phyloP scores from a whole-genome alignment of 148 eudicot species.

The Arbutus unedo region DNA sequence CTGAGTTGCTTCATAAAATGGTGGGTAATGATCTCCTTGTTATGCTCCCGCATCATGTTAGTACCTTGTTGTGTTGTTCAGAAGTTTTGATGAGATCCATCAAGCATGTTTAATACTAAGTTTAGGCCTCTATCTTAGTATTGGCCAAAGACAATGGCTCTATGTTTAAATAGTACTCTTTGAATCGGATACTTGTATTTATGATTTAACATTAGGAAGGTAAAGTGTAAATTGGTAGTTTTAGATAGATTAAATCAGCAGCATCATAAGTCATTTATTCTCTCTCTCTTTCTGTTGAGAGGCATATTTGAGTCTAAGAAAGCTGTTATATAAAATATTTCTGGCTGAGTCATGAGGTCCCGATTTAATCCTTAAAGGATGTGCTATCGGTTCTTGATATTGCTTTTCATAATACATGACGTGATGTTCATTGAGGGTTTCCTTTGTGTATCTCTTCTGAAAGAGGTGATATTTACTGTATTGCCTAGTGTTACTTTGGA shows the following conservation, averaged over 20 bases:
- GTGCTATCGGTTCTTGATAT: no score
- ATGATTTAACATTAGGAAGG: not conserved
- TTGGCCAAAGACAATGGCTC: not conserved
- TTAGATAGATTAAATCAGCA: not conserved
- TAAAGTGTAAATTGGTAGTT: not conserved
- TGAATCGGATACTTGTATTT: not conserved
- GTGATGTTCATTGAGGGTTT: no score
- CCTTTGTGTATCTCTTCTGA: no score
- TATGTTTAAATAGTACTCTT: not conserved
- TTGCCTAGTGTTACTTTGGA: no score
- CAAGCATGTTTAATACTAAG: not conserved
- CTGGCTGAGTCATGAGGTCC: no score
- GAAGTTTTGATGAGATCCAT: not conserved
- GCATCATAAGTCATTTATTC: not conserved
- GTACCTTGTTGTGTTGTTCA: not conserved
- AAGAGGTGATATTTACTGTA: no score
- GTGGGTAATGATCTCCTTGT: constrained; percentile 38
- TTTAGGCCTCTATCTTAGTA: not conserved
- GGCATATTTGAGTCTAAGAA: no score
- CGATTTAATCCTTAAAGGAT: no score
- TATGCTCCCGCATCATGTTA: constrained; percentile 4
- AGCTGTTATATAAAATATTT: no score
- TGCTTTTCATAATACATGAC: no score
- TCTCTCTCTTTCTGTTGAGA: no score
- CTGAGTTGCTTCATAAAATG: constrained; percentile 34